Percentiles rank a stretch among this genome's conserved stretches.
phyloP scores from a whole-genome alignment of 2,329 filamentous ascomycete genomes.

The Cordyceps cateniannulata region DNA sequence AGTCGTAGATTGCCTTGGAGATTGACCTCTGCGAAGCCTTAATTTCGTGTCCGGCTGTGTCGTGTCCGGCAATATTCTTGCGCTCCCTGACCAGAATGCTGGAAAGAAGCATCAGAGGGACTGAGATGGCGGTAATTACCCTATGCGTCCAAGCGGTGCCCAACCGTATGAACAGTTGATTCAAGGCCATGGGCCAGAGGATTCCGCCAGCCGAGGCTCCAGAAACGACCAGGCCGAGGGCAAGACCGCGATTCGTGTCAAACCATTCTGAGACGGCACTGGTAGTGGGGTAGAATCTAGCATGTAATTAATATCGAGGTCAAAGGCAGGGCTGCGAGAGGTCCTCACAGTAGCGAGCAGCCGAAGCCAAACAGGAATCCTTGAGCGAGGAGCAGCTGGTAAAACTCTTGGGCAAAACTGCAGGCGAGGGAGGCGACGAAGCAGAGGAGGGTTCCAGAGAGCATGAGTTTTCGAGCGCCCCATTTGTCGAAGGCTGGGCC shows the following conservation, averaged over 20 bases:
- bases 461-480: slow-evolving; percentile 29
- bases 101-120: slow-evolving; percentile 21
- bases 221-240: slow-evolving; percentile 25
- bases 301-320: neutral
- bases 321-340: too few relatives aligned
- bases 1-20: slow-evolving; percentile 23
- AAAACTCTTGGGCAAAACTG: slow-evolving; percentile 27
- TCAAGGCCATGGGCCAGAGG: slow-evolving; percentile 23
- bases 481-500: slow-evolving; percentile 36
- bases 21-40: slow-evolving; percentile 12
- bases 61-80: slow-evolving; percentile 13
- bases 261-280: slow-evolving; percentile 27
- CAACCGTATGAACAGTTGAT: slow-evolving; percentile 14
- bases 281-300: slow-evolving; percentile 25
- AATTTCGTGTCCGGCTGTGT: slow-evolving; percentile 13
- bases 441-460: slow-evolving; percentile 28
- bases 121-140: slow-evolving; percentile 18
- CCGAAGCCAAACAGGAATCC: slow-evolving; percentile 36
- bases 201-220: slow-evolving; percentile 27
- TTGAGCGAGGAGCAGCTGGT: slow-evolving; percentile 32
- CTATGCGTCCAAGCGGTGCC: slow-evolving; percentile 17
- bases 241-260: slow-evolving; percentile 23
- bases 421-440: slow-evolving; percentile 32
- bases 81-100: slow-evolving; percentile 25
- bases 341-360: slow-evolving; percentile 28